Base-by-base conservation (phyloP, 306 rosid species). In the Prunus kanzakura region DNA sequence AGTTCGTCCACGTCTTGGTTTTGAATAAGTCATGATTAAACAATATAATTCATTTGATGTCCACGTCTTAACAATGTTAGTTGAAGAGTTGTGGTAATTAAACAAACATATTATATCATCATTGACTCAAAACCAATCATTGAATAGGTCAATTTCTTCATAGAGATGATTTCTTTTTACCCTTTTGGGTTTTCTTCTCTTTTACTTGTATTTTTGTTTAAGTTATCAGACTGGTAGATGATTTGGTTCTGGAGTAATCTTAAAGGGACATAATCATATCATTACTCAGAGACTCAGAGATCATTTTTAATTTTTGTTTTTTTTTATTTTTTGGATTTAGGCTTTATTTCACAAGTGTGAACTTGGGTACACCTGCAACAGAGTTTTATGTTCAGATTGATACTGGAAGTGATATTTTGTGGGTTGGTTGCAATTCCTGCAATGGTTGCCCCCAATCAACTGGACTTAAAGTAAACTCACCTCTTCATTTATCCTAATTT, bases 331-430 rank as follows among this genome's bases (percentile, higher is more conserved):
- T 71, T 63, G 12, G 8, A 41, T 60, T 57, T 52, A 89, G 94
- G 86, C 89, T 91, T 3, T 89, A 91, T 76, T 91, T 47, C 82
- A 84, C 97, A 10, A 87, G 74, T 69, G 94, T 91, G 47, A 82
- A 80, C 78, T 77, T 91, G 72, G 97, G 97, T 23, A 78, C 94
- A 76, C 97, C 97, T 75, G 88, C 97, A 61, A 85, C 55, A 11
- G 93, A 89, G 20, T 91, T 79, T 60, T 15, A 80, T 78, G 93
- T 91, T 77, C 97, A 91, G 82, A 86, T 91, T 91, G 96, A 91
- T 67, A 91, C 96, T 7, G 93, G 96, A 45, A 91, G 93, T 81
- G 93, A 91, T 85, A 86, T 87, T 79, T 86, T 89, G 56, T 91
- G 96, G 93, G 88, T 91, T 38, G 76, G 90, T 75, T 91, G 94